phyloP scores from a whole-genome alignment of 1,139 yeast genomes.

The Pichia sp. region DNA sequence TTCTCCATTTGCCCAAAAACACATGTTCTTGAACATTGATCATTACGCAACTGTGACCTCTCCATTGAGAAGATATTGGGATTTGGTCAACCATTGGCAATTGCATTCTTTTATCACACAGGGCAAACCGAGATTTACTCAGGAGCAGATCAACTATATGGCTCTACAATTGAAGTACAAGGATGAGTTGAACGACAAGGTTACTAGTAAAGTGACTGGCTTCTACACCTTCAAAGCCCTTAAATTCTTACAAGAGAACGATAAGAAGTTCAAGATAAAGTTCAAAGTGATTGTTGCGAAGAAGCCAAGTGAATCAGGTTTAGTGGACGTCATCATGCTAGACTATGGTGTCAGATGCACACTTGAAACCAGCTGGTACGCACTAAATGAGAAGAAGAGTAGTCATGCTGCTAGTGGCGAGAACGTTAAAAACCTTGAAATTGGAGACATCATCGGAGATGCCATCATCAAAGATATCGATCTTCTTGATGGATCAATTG shows the following conservation, averaged over 20 bases:
- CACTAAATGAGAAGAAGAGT: slow-evolving; percentile 22
- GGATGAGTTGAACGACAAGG: slow-evolving; percentile 25
- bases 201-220: slow-evolving; percentile 27
- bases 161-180: slow-evolving; percentile 25
- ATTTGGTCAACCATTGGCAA: slow-evolving; percentile 74
- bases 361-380: slow-evolving; percentile 27
- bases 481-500: slow-evolving; percentile 31
- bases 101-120: slow-evolving; percentile 36
- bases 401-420: slow-evolving; percentile 18
- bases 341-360: slow-evolving; percentile 29
- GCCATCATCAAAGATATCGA: slow-evolving; percentile 34
- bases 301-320: slow-evolving; percentile 32
- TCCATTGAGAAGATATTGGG: slow-evolving; percentile 83
- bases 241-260: slow-evolving; percentile 27
- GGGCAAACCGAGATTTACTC: slow-evolving; percentile 17
- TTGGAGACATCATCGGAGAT: slow-evolving; percentile 35
- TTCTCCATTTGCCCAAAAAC: slow-evolving; percentile 37
- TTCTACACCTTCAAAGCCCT: slow-evolving; percentile 39
- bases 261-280: slow-evolving; percentile 8
- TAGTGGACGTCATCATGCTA: slow-evolving; percentile 33
- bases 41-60: slow-evolving; percentile 77
- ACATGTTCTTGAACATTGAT: slow-evolving; percentile 57
- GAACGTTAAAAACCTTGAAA: slow-evolving; percentile 24
- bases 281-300: slow-evolving; percentile 33
- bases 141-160: slow-evolving; percentile 20